Evolutionary conservation across 352 stramenopile genomes (phyloP).

Genomic region (Globisporangium abappressorium): DNA sequence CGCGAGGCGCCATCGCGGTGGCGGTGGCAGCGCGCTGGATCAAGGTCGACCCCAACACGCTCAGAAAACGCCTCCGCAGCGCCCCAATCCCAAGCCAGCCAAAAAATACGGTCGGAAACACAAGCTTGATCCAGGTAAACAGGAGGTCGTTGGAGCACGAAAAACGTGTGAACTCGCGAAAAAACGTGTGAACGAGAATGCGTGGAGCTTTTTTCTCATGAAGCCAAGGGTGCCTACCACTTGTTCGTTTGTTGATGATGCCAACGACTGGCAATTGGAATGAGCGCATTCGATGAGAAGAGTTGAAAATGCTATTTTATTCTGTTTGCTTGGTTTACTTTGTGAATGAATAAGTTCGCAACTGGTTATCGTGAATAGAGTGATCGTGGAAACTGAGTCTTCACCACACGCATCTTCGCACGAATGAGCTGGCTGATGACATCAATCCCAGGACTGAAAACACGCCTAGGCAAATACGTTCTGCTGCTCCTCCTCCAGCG

Average conservation of each 20-base stretch:
- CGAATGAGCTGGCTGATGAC: neutral
- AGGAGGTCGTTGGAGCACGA: too few relatives aligned
- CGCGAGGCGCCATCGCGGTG: too few relatives aligned
- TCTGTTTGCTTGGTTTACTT: neutral
- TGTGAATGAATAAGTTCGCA: neutral
- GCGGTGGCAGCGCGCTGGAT: too few relatives aligned
- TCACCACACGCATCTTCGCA: neutral
- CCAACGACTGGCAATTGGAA: neutral
- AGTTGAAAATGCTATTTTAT: neutral
- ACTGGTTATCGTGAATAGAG: neutral
- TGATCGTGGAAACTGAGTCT: neutral
- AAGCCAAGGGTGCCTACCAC: neutral
- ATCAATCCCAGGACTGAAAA: neutral
- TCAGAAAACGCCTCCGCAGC: too few relatives aligned
- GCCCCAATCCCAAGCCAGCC: too few relatives aligned
- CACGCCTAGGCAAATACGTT: conserved; percentile 66
- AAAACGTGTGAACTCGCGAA: neutral
- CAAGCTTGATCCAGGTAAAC: too few relatives aligned
- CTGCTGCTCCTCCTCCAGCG: conserved; percentile 91
- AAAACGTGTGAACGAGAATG: neutral
- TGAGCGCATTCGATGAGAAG: neutral
- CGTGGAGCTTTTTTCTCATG: neutral
- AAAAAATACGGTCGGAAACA: too few relatives aligned
- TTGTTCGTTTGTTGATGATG: neutral
- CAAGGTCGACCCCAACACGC: too few relatives aligned